A percentile compares a stretch with the other conserved stretches of the same genome.
Conservation (phyloP, 192 early-diverging fungal species). For the Phlyctochytrium planicorne region DNA sequence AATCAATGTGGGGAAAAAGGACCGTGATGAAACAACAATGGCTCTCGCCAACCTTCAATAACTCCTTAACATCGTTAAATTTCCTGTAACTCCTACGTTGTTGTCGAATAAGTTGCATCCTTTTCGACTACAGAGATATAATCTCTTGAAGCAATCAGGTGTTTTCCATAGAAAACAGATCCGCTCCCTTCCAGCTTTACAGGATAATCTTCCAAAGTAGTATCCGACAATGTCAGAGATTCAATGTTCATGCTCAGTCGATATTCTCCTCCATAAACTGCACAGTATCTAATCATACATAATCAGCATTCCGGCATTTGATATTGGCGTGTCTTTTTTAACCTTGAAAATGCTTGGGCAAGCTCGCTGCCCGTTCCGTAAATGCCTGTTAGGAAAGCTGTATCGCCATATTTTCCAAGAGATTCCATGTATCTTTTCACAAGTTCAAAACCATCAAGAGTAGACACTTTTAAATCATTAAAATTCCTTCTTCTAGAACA, state of each 20-base stretch:
- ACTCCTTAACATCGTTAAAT: too few species aligned
- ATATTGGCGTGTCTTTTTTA: too few species aligned
- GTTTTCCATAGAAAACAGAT: too few species aligned
- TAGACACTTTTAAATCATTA: not conserved
- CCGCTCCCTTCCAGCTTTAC: too few species aligned
- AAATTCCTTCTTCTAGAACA: not conserved
- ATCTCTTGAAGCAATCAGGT: too few species aligned
- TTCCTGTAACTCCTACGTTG: too few species aligned
- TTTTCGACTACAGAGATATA: too few species aligned
- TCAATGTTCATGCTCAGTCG: not conserved
- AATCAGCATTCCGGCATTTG: not conserved
- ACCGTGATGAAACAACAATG: not conserved
- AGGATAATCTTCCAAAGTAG: not conserved
- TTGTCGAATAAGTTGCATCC: too few species aligned
- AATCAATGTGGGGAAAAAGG: not conserved
- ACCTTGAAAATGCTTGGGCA: conserved; percentile 86
- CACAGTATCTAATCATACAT: conserved; percentile 82
- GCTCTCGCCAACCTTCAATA: not conserved
- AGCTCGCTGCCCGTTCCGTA: conserved; percentile 91
- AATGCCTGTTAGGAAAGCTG: conserved; percentile 75
- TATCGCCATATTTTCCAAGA: conserved; percentile 81
- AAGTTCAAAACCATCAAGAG: conserved; percentile 60
- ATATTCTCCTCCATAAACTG: conserved; percentile 89
- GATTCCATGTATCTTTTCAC: conserved; percentile 70
- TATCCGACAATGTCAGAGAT: not conserved